Evolutionary conservation across 2,329 filamentous ascomycete genomes (phyloP).

Genomic region (Colletotrichum sp.): DNA sequence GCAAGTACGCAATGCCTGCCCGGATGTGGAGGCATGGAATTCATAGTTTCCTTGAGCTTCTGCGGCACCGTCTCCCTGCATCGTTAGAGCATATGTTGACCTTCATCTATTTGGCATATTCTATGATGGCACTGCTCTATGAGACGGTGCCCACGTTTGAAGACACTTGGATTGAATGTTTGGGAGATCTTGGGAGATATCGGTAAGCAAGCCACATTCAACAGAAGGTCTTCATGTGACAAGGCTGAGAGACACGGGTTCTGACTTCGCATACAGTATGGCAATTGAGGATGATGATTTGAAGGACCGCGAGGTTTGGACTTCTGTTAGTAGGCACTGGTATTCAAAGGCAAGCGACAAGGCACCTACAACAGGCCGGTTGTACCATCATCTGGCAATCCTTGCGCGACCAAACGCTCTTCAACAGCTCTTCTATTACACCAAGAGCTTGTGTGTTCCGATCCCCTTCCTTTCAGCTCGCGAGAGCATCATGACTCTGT

Average conservation of each 20-base stretch:
- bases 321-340: constrained; percentile 80
- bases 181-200: constrained; percentile 86
- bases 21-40: constrained; percentile 96
- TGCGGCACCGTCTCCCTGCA: constrained; percentile 75
- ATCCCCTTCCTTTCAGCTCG: constrained; percentile 72
- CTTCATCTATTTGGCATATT: constrained; percentile 89
- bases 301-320: constrained; percentile 80
- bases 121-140: constrained; percentile 85
- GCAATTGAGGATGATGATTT: constrained; percentile 86
- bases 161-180: constrained; percentile 92
- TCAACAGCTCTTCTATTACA: constrained; percentile 76
- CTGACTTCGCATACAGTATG: constrained; percentile 56
- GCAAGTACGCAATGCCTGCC: constrained; percentile 89
- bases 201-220: too few relatives aligned
- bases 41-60: constrained; percentile 79
- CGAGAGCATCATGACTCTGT: constrained; percentile 73
- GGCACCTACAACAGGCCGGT: constrained; percentile 73
- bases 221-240: too few relatives aligned
- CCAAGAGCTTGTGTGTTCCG: constrained; percentile 71
- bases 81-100: constrained; percentile 89
- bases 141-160: constrained; percentile 85
- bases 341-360: constrained; percentile 83
- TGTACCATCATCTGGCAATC: constrained; percentile 90
- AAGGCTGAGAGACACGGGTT: too few relatives aligned
- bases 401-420: constrained; percentile 72